Percentiles rank a stretch among this genome's conserved stretches.
phyloP scores from a whole-genome alignment of 2,329 filamentous ascomycete genomes.

The Ceratocystis harringtonii region DNA sequence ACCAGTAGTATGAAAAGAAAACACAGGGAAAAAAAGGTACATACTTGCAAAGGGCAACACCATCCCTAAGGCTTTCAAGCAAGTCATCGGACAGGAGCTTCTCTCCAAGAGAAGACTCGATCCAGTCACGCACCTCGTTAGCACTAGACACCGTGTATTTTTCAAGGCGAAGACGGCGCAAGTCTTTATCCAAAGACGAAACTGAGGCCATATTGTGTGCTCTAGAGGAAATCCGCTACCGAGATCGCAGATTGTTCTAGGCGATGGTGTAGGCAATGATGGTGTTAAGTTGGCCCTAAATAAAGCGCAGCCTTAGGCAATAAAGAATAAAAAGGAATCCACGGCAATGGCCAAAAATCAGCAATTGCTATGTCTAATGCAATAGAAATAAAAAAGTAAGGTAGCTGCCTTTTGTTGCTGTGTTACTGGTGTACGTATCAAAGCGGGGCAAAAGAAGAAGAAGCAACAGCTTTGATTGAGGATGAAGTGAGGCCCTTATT shows the following conservation, averaged over 20 bases:
- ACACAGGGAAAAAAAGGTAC: slow-evolving; percentile 21
- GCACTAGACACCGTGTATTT: slow-evolving; percentile 86
- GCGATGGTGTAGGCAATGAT: background rate
- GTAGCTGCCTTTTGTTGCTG: background rate
- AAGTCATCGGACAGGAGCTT: slow-evolving; percentile 59
- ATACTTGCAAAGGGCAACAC: slow-evolving; percentile 82
- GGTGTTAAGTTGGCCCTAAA: too few species aligned
- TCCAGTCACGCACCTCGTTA: slow-evolving; percentile 72
- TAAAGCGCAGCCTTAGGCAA: too few species aligned
- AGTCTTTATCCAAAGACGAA: slow-evolving; percentile 81
- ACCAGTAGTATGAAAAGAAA: too few species aligned
- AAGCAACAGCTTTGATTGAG: background rate
- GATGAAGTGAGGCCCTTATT: background rate
- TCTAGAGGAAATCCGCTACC: too few species aligned
- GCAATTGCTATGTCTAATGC: too few species aligned
- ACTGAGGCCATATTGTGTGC: slow-evolving; percentile 66
- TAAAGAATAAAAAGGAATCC: too few species aligned
- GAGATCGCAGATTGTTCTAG: too few species aligned
- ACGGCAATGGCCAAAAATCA: too few species aligned
- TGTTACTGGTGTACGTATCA: background rate
- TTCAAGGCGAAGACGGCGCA: slow-evolving; percentile 81
- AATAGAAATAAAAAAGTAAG: too few species aligned
- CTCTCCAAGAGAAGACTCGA: slow-evolving; percentile 66
- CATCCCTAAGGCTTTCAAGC: slow-evolving; percentile 76
- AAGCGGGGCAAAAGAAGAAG: slow-evolving; percentile 5